These are phyloP conservation scores for Volvox reticuliferus DNA, from an alignment of 139 green algal genomes.

Conservation along the genomic window DNA sequence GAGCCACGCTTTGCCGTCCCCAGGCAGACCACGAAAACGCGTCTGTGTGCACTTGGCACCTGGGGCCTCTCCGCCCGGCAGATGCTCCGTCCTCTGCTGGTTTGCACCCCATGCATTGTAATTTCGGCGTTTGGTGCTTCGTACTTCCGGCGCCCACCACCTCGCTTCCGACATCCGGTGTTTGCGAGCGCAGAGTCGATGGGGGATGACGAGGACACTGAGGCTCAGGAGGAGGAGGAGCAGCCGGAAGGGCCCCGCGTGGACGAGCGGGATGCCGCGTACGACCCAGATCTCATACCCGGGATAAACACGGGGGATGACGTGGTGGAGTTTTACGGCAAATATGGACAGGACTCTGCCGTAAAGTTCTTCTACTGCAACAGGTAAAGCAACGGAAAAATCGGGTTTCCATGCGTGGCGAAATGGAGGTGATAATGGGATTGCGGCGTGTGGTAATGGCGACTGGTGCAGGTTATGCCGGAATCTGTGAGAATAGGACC, in stretches of 20 bases:
- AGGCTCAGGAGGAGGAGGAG: slow-evolving; percentile 36
- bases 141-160: background rate
- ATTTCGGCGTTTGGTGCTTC: too few species aligned
- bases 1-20: too few species aligned
- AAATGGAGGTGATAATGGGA: too few species aligned
- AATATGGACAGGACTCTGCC: slow-evolving; percentile 78
- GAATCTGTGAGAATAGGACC: too few species aligned
- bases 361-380: slow-evolving; percentile 92
- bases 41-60: too few species aligned
- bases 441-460: too few species aligned
- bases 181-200: slow-evolving; percentile 12
- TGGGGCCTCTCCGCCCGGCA: too few species aligned
- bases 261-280: slow-evolving; percentile 35
- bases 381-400: slow-evolving; percentile 52
- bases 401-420: too few species aligned
- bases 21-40: too few species aligned
- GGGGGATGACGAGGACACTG: slow-evolving; percentile 11
- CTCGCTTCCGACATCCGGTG: background rate
- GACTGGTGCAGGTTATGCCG: too few species aligned
- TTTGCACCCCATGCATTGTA: too few species aligned
- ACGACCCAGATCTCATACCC: slow-evolving; percentile 62
- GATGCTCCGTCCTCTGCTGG: too few species aligned
- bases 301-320: slow-evolving; percentile 79
- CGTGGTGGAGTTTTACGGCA: slow-evolving; percentile 83
- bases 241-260: slow-evolving; percentile 23